phyloP scores from a whole-genome alignment of 2,329 filamentous ascomycete species.

The Beauveria sp. region DNA sequence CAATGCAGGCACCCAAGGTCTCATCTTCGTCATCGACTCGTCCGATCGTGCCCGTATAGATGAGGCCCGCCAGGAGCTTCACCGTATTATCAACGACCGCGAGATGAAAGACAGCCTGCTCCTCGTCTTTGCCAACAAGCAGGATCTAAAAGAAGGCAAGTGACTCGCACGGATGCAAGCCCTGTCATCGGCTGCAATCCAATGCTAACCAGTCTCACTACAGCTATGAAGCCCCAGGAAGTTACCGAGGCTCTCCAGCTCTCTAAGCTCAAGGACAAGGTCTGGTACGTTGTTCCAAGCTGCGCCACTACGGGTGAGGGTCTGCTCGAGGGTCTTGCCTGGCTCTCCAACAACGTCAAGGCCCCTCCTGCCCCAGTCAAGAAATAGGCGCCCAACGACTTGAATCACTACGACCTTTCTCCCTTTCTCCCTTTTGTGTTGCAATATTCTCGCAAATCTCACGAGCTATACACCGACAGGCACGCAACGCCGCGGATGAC shows the following conservation, averaged over 20 bases:
- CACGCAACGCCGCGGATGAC: background rate
- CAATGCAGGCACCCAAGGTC: slow-evolving; percentile 74
- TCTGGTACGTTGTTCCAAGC: slow-evolving; percentile 79
- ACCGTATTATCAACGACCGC: slow-evolving; percentile 94
- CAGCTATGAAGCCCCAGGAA: slow-evolving; percentile 73
- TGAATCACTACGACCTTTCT: background rate
- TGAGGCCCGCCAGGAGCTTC: slow-evolving; percentile 86
- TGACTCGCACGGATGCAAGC: background rate
- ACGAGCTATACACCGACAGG: background rate
- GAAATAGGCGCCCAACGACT: slow-evolving; percentile 33
- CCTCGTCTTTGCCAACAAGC: slow-evolving; percentile 97
- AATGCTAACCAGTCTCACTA: slow-evolving; percentile 8
- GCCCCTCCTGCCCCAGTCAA: slow-evolving; percentile 46
- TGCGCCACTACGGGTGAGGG: slow-evolving; percentile 77
- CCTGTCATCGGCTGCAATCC: background rate
- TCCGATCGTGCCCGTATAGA: slow-evolving; percentile 87
- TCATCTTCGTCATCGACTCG: slow-evolving; percentile 98
- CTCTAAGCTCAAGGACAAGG: slow-evolving; percentile 70
- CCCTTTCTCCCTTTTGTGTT: background rate
- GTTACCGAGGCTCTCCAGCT: slow-evolving; percentile 72
- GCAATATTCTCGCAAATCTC: background rate
- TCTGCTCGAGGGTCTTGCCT: slow-evolving; percentile 71
- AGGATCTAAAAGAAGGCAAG: slow-evolving; percentile 78
- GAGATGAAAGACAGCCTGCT: slow-evolving; percentile 96
- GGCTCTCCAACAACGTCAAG: slow-evolving; percentile 82